Evolutionary conservation across 352 stramenopile species (phyloP), one percentile per base, ranked within the genome.

Genomic region (Pythium phragmitis): DNA sequence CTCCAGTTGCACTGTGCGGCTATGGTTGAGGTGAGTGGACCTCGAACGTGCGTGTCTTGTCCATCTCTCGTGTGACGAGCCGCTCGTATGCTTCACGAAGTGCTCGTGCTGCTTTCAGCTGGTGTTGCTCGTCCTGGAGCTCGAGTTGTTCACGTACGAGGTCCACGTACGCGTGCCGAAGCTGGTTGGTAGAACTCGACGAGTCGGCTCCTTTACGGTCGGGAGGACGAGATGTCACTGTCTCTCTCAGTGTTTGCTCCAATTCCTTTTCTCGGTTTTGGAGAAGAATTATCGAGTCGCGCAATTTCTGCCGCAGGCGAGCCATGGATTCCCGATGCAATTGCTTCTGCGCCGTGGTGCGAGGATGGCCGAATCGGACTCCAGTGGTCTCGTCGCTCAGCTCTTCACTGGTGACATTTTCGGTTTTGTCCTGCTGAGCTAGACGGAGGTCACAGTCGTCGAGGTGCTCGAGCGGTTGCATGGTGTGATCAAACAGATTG

Each of bases 301-400:
- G 51, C 7, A 41, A 11, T 34, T 41, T 55, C 30, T 41, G 21
- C 13, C 48, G 48, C 13, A 55, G 17, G 3, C 48, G 48, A 16
- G 30, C 26, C 48, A 55, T 55, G 2, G 48, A 37, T 17, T 55
- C 48, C 21, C 48, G 48, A 33, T 55, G 48, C n/a, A 33, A 30
- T n/a, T 30, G 48, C 14, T 21, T 37, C 9, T 30, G 14, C n/a
- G 4, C 26, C 45, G 14, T 13, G 5, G 19, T 30, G 5, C 45
- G 45, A 19, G 19, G 8, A 26, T 16, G 14, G 8, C 42, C 8
- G 14, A 26, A 49, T n/a, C 7, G 42, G 42, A 21, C 8, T 23
- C 17, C 8, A 49, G 21, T 23, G 17, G 8, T 49, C 7, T 23
- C 42, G 42, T 49, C 19, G 2, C 36, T 41, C 8, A 41, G 36